Evolutionary conservation across 83 land plant species (phyloP).

Genomic region (Thuja plicata): DNA sequence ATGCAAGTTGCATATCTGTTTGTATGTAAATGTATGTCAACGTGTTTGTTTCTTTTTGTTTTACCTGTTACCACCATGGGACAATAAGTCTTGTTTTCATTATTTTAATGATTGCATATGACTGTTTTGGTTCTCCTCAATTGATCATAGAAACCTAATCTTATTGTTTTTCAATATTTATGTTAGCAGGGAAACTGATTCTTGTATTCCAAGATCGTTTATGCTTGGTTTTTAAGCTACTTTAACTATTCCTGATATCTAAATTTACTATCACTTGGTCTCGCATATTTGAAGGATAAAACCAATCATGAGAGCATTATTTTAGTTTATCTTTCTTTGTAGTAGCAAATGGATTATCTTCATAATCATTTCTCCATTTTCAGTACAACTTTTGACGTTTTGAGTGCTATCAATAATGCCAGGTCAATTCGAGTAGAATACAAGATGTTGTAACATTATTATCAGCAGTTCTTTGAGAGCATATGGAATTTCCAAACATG

Average conservation of each 20-base stretch:
- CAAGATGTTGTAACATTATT: neutral
- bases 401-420: neutral
- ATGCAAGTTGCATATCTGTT: neutral
- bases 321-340: neutral
- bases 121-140: neutral
- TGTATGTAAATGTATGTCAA: neutral
- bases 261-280: neutral
- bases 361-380: neutral
- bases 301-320: neutral
- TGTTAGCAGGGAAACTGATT: neutral
- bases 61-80: neutral
- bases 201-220: neutral
- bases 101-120: neutral
- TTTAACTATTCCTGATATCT: neutral
- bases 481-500: neutral
- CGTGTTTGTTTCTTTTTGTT: neutral
- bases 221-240: neutral
- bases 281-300: neutral
- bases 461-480: neutral
- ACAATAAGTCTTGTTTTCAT: neutral
- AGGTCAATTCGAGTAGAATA: neutral
- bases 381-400: neutral
- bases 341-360: neutral
- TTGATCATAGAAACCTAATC: neutral
- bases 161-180: neutral